Percentiles rank a stretch among this genome's conserved stretches.
Evolutionary conservation across 768 basidiomycete genomes (phyloP).

Genomic region (Boletus huronensis): DNA sequence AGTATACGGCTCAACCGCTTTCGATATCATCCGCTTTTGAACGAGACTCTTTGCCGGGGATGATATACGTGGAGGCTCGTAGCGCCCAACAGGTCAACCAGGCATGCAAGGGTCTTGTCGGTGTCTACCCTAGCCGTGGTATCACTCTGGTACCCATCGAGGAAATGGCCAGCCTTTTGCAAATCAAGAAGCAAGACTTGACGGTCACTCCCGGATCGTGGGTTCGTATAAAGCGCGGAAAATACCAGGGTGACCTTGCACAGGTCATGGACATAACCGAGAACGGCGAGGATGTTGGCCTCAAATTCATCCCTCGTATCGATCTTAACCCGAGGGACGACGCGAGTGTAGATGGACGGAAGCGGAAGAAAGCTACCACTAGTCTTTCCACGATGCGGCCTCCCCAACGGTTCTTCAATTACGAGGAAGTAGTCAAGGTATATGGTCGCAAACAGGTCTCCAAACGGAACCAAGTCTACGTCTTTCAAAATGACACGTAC

Average conservation of each 20-base stretch:
- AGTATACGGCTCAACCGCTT: slow-evolving; percentile 73
- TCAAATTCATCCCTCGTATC: slow-evolving; percentile 96
- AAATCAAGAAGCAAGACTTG: slow-evolving; percentile 92
- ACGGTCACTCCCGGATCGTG: slow-evolving; percentile 84
- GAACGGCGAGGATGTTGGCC: slow-evolving; percentile 87
- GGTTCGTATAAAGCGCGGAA: slow-evolving; percentile 93
- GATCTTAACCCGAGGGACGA: slow-evolving; percentile 92
- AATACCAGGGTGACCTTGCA: slow-evolving; percentile 91
- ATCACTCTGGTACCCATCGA: slow-evolving; percentile 88
- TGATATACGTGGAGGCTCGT: slow-evolving; percentile 95
- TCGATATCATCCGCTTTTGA: slow-evolving; percentile 93
- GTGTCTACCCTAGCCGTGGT: slow-evolving; percentile 82
- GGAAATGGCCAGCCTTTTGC: slow-evolving; percentile 95
- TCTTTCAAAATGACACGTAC: slow-evolving; percentile 93
- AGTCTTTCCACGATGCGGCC: slow-evolving; percentile 66
- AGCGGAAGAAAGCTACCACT: slow-evolving; percentile 66
- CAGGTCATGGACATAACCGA: slow-evolving; percentile 94
- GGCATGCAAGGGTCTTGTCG: slow-evolving; percentile 88
- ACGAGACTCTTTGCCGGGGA: slow-evolving; percentile 90
- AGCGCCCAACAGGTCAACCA: slow-evolving; percentile 81
- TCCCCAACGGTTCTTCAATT: slow-evolving; percentile 89
- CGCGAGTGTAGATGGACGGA: slow-evolving; percentile 59
- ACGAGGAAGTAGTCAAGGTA: slow-evolving; percentile 85
- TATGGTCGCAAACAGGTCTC: slow-evolving; percentile 77
- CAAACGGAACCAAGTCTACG: slow-evolving; percentile 69